Evolutionary conservation across 2,329 filamentous ascomycete genomes (phyloP).

Genomic region (Diaporthe helianthi): DNA sequence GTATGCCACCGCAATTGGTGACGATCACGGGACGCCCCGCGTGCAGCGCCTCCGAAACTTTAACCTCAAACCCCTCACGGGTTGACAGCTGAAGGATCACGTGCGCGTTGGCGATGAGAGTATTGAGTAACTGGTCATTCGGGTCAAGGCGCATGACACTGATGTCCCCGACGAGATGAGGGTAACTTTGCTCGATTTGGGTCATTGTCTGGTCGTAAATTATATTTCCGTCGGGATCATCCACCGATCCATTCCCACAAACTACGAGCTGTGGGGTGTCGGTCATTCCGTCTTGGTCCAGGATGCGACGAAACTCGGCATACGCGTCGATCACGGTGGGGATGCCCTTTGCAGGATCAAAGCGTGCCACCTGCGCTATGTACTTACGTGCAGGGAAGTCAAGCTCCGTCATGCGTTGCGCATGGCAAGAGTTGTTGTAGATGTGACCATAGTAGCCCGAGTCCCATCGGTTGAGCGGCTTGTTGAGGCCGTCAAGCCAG

Average conservation of each 20-base stretch:
- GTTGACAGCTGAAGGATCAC: conserved; percentile 82
- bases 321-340: conserved; percentile 79
- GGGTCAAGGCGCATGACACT: conserved; percentile 79
- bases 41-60: conserved; percentile 83
- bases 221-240: conserved; percentile 77
- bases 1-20: conserved; percentile 79
- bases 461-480: conserved; percentile 74
- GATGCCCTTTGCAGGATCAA: conserved; percentile 85
- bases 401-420: conserved; percentile 66
- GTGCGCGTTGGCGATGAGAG: conserved; percentile 73
- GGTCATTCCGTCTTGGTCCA: conserved; percentile 58
- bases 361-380: conserved; percentile 81
- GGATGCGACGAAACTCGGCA: conserved; percentile 70
- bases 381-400: conserved; percentile 70
- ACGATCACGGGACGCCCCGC: conserved; percentile 82
- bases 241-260: conserved; percentile 80
- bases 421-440: conserved; percentile 70
- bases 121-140: conserved; percentile 81
- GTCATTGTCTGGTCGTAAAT: conserved; percentile 76
- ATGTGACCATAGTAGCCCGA: conserved; percentile 75
- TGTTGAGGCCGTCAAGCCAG: conserved; percentile 85
- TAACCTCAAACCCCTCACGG: conserved; percentile 85
- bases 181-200: conserved; percentile 69
- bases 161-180: conserved; percentile 68
- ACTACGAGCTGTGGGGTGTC: conserved; percentile 76